Conservation (phyloP, 164 flowering plant species). For the Hamamelis virginiana region DNA sequence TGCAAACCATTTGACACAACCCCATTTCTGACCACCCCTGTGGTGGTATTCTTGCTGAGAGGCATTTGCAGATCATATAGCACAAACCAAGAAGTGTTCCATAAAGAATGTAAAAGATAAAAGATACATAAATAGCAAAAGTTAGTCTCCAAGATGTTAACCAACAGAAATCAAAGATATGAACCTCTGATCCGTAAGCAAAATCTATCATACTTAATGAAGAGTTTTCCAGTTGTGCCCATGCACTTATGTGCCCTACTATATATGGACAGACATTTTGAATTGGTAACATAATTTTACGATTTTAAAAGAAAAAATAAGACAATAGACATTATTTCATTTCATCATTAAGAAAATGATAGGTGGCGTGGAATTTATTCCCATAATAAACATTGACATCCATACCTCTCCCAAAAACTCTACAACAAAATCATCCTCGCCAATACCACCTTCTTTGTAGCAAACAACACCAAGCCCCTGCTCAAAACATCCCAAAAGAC, state of each 20-base stretch:
- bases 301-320: neutral
- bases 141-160: too few species aligned
- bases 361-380: neutral
- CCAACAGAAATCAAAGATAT: too few species aligned
- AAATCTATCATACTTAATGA: neutral
- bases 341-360: neutral
- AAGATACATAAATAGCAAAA: too few species aligned
- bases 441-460: constrained; percentile 86
- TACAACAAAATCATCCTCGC: constrained; percentile 94
- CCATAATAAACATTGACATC: neutral
- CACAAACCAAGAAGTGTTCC: too few species aligned
- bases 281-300: neutral
- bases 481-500: constrained; percentile 9
- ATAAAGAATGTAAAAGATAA: too few species aligned
- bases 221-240: neutral
- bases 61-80: too few species aligned
- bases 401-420: constrained; percentile 97
- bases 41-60: too few species aligned
- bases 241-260: neutral
- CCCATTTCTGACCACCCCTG: too few species aligned
- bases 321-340: neutral
- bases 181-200: too few species aligned
- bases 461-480: constrained; percentile 99
- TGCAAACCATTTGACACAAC: too few species aligned
- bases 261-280: neutral